These are phyloP conservation scores for Coniosporium uncinatum DNA, from an alignment of 2,329 filamentous ascomycete genomes.

Conservation along the genomic window DNA sequence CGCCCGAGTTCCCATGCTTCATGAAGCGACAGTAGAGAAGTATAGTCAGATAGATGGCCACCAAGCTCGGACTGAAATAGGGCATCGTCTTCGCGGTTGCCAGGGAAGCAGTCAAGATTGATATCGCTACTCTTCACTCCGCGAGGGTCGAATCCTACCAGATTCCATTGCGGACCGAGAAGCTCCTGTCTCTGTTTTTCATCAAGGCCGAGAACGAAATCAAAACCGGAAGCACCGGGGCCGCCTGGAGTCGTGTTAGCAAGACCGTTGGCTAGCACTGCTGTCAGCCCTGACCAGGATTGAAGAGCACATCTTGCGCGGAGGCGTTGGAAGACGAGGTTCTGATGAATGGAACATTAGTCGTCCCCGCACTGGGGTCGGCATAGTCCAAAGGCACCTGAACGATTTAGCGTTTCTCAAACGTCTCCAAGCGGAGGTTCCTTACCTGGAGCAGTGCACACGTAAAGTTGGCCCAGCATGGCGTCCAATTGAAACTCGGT, in stretches of 20 bases:
- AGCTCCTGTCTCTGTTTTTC: neutral
- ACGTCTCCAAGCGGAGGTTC: too few species aligned
- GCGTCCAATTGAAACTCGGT: neutral
- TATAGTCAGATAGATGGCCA: slow-evolving; percentile 5
- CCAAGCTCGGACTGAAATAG: slow-evolving; percentile 7
- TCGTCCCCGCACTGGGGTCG: neutral
- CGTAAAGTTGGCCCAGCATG: slow-evolving; percentile 1
- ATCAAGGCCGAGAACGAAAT: neutral
- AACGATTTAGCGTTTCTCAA: too few species aligned
- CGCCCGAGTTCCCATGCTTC: slow-evolving; percentile 4
- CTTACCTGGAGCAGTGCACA: slow-evolving; percentile 1
- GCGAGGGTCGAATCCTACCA: slow-evolving; percentile 22
- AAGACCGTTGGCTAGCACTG: neutral
- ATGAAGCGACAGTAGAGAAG: slow-evolving; percentile 8
- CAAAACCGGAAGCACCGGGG: neutral
- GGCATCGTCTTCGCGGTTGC: slow-evolving; percentile 8
- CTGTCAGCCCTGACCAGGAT: neutral
- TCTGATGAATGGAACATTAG: slow-evolving; percentile 1
- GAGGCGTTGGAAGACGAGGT: neutral
- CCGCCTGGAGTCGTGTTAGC: neutral
- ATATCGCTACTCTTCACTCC: slow-evolving; percentile 15
- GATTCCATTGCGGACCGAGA: slow-evolving; percentile 6
- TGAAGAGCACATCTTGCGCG: neutral
- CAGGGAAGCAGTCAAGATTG: slow-evolving; percentile 8
- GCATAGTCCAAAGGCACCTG: slow-evolving; percentile 1